phyloP scores from a whole-genome alignment of 2,329 filamentous ascomycete genomes.

The Talaromyces sp. region DNA sequence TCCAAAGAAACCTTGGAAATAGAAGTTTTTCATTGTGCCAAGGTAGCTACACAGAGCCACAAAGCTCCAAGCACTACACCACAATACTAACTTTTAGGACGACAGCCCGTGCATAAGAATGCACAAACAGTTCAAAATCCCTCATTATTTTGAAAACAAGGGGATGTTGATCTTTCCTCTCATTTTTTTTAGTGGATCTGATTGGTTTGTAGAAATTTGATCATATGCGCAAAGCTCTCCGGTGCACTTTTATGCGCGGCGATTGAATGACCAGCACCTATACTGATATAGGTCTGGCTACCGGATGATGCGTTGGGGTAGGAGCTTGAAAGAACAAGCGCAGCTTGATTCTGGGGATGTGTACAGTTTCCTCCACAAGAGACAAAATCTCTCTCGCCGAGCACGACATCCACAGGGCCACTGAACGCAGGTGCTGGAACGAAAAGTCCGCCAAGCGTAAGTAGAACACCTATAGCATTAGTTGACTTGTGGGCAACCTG shows the following conservation, averaged over 20 bases:
- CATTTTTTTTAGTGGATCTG: neutral
- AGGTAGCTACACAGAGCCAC: no score
- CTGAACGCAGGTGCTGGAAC: neutral
- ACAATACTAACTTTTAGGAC: no score
- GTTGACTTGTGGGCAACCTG: neutral
- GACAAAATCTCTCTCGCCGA: neutral
- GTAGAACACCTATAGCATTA: neutral
- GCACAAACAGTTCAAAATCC: no score
- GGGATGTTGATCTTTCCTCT: no score
- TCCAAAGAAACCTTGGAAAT: no score
- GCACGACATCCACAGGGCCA: neutral
- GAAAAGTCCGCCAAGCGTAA: neutral
- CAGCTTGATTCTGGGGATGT: neutral
- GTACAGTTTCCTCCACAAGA: neutral
- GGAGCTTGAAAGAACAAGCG: neutral
- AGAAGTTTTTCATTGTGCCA: no score
- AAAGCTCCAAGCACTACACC: no score
- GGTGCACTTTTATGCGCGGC: neutral
- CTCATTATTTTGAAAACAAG: neutral
- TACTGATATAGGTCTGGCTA: neutral
- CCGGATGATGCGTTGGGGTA: neutral
- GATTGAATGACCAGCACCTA: neutral
- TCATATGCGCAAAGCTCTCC: neutral
- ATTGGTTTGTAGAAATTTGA: neutral
- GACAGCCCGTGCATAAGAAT: no score